A percentile compares a stretch with the other conserved stretches of the same genome.
Evolutionary conservation across 352 stramenopile genomes (phyloP).

Genomic region (Pythium chondricola): DNA sequence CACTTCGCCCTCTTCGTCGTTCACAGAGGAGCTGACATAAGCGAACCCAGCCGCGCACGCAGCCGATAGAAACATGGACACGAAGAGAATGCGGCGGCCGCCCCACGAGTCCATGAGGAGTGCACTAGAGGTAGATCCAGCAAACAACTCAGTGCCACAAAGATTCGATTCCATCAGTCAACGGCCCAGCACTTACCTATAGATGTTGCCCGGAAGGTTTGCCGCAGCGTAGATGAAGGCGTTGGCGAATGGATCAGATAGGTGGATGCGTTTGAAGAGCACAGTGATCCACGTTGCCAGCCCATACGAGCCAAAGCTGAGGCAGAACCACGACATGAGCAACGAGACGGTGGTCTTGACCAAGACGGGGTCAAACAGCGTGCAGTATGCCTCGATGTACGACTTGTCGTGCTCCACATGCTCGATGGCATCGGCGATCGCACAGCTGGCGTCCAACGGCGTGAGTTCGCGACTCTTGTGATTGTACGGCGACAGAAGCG

Average conservation of each 20-base stretch:
- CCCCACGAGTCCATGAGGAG: constrained; percentile 68
- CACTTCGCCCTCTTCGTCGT: constrained; percentile 13
- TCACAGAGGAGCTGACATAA: constrained; percentile 38
- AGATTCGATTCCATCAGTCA: no score
- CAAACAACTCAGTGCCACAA: neutral
- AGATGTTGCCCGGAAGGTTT: constrained; percentile 89
- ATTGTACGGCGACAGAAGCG: constrained; percentile 25
- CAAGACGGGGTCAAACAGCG: constrained; percentile 55
- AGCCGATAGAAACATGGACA: constrained; percentile 71
- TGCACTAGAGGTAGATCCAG: constrained; percentile 18
- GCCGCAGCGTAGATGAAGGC: constrained; percentile 88
- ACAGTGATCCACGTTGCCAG: constrained; percentile 92
- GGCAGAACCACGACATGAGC: constrained; percentile 63
- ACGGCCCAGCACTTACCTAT: constrained; percentile 31
- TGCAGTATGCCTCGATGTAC: constrained; percentile 21
- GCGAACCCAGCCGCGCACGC: constrained; percentile 67
- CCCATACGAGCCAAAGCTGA: constrained; percentile 86
- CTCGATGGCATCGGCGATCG: constrained; percentile 15
- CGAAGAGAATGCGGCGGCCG: constrained; percentile 52
- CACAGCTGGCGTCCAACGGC: constrained; percentile 6
- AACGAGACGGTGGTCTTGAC: constrained; percentile 55
- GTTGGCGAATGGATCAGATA: constrained; percentile 88
- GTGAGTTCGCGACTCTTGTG: neutral
- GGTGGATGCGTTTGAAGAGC: constrained; percentile 87
- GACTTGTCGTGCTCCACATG: constrained; percentile 14